phyloP scores from a whole-genome alignment of 306 rosid genomes.

The Prunus fruticosa region DNA sequence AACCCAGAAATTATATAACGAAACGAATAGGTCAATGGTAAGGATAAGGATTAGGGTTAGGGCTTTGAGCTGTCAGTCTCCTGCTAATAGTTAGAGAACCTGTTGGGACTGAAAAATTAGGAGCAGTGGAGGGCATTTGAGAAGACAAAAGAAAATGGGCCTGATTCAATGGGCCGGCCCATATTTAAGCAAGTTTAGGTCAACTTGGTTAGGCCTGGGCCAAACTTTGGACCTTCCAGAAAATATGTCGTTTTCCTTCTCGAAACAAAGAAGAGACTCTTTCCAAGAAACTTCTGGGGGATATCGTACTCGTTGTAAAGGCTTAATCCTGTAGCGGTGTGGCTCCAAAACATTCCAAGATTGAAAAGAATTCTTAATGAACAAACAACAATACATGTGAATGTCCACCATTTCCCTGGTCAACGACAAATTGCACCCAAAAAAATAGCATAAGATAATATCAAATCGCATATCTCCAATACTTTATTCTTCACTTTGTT shows the following conservation, averaged over 20 bases:
- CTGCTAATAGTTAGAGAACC: neutral
- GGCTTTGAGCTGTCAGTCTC: neutral
- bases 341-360: conserved; percentile 16
- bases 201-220: neutral
- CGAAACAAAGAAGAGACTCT: neutral
- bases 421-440: neutral
- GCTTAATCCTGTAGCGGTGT: neutral
- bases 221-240: conserved; percentile 1
- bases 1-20: neutral
- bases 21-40: neutral
- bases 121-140: neutral
- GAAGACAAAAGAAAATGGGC: neutral
- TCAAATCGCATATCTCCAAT: neutral
- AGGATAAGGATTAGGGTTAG: conserved; percentile 7
- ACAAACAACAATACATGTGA: neutral
- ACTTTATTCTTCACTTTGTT: neutral
- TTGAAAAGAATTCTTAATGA: neutral
- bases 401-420: conserved; percentile 7
- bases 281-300: neutral
- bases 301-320: neutral
- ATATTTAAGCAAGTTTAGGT: no score
- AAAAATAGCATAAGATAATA: neutral
- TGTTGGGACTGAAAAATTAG: neutral
- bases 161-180: neutral
- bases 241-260: neutral